phyloP scores from a whole-genome alignment of 345 rosid genomes.

The Stellera chamaejasme region DNA sequence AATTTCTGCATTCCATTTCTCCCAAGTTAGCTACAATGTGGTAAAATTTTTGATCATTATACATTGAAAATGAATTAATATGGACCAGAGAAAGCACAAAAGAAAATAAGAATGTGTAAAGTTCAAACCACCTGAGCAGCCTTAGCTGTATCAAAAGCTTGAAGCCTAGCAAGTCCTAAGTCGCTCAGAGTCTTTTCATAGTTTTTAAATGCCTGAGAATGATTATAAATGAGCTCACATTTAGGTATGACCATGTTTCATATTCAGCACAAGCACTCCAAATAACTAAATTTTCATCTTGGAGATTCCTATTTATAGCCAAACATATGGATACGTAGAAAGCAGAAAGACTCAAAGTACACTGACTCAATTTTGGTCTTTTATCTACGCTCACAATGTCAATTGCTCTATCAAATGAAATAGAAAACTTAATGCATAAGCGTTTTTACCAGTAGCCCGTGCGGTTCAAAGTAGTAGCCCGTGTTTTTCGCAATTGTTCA shows the following conservation, averaged over 20 bases:
- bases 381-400: no score
- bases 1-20: slow-evolving; percentile 55
- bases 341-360: no score
- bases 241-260: no score
- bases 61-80: slow-evolving; percentile 8
- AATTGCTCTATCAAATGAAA: no score
- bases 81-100: slow-evolving; percentile 1
- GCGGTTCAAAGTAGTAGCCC: no score
- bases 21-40: slow-evolving; percentile 34
- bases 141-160: slow-evolving; percentile 57
- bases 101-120: slow-evolving; percentile 7
- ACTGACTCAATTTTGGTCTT: no score
- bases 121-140: slow-evolving; percentile 70
- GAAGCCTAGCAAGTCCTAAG: slow-evolving; percentile 49
- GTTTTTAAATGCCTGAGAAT: slow-evolving; percentile 68
- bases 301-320: no score
- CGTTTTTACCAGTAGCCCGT: not conserved
- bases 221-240: not conserved
- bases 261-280: no score
- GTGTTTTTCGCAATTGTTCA: no score
- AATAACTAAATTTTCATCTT: no score
- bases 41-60: no score
- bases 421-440: not conserved
- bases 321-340: no score
- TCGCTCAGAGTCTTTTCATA: slow-evolving; percentile 58